Base-by-base conservation (phyloP, 2,329 filamentous ascomycete genomes). In the Tetracladium maxilliforme region DNA sequence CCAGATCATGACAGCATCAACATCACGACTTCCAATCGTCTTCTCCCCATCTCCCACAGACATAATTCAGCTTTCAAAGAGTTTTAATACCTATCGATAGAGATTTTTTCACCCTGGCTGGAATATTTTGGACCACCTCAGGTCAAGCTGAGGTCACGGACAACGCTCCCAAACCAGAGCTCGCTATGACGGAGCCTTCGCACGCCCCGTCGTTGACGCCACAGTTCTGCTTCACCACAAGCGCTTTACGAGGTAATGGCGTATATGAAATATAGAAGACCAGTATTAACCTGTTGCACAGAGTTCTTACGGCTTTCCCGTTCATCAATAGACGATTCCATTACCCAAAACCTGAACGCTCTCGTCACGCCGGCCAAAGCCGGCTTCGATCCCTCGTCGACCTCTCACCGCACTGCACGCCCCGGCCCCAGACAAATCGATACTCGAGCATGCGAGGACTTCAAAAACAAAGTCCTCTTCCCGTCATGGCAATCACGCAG, bases 221-320 rank as follows among this genome's bases (percentile, higher is more conserved):
- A 22, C 75, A 80, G 46, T 81, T 84, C 42, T 90, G 80, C 50
- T 86, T 84, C 48, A 75, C 74, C 9, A 71, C 73, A 26, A 61
- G 64, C 23, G 62, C 69, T 11, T 53, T 86, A 23, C 61, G 69
- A 70, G 78, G 79, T 81, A 48, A 21, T 58, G 11, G 18, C 21
- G 6, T 7, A 16, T 18, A 23, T 14, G 9, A 17, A 7, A 12
- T n/a, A 17, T 28, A 16, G 14, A 4, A 17, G 14, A 14, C 22
- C 22, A 15, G 9, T 3, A 30, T 16, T 16, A 23, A 16, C 8
- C 17, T n/a, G 12, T 17, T 9, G 6, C 4, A 18, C 16, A 93
- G 90, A 93, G 48, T 98, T 98, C 48, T 66, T 98, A 13, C 79
- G 84, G 19, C 52, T 90, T 36, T 94, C 87, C 7, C 73, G 90